Evolutionary conservation across 2,329 filamentous ascomycete species (phyloP).

Genomic region (Colletotrichum musicola): DNA sequence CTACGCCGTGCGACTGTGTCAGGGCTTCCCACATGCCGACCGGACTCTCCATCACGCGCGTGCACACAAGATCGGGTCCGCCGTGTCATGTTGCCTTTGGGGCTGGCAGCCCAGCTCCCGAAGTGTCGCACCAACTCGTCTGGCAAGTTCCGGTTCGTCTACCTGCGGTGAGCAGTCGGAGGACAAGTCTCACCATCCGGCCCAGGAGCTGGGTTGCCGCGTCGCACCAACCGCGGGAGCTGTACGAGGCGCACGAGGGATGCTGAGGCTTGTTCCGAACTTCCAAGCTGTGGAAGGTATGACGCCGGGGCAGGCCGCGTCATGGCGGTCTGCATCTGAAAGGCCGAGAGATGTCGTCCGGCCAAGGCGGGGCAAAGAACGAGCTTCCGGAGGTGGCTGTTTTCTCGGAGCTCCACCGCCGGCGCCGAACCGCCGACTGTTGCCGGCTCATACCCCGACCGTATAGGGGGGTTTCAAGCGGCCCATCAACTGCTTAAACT

Average conservation of each 20-base stretch:
- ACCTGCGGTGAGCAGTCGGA: background rate
- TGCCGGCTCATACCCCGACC: too few relatives aligned
- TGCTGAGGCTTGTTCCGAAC: constrained; percentile 57
- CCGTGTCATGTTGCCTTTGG: background rate
- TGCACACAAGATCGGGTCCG: constrained; percentile 1
- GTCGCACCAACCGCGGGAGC: constrained; percentile 52
- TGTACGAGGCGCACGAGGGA: constrained; percentile 59
- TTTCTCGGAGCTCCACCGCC: background rate
- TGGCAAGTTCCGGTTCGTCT: constrained; percentile 1
- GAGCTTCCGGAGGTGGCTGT: background rate
- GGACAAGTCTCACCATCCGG: background rate
- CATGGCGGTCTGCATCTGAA: background rate
- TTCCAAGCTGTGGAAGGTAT: constrained; percentile 54
- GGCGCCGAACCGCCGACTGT: background rate
- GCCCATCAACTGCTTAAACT: too few relatives aligned
- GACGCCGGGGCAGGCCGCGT: constrained; percentile 42
- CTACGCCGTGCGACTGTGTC: constrained; percentile 22
- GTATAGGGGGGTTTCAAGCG: too few relatives aligned
- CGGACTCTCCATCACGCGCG: constrained; percentile 5
- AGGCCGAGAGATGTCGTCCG: background rate
- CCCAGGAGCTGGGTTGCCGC: constrained; percentile 53
- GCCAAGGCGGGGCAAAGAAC: background rate
- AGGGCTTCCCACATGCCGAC: constrained; percentile 1
- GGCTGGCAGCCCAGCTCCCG: background rate
- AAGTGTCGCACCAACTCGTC: constrained; percentile 1